Base-by-base conservation (phyloP, 257 asterid species). In the Asclepias syriaca region DNA sequence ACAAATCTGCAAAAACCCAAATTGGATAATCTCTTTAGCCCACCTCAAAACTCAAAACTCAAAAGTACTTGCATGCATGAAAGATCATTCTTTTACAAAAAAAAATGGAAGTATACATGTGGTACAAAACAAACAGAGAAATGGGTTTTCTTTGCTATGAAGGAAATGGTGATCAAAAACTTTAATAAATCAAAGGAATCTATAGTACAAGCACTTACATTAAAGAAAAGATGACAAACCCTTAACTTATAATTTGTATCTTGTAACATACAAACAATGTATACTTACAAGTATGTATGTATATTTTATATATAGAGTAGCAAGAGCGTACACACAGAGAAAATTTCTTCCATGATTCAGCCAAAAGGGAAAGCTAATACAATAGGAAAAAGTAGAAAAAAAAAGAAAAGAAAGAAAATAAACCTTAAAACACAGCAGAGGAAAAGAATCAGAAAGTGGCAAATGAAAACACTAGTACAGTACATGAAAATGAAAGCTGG, bases 151-250 rank as follows among this genome's bases (percentile, higher is more conserved):
- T 66, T 66, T 46, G 58, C 56, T 22, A 24, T 12, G 57, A 66
- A 66, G 58, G 40, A 45, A 46, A 66, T 66, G 40, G 55, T 66
- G 53, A 45, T 66, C 56, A 66, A 66, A 66, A 66, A 55, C 53
- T 7, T 32, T 3, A 65, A 39, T 29, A 29, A 29, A 43, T 7
- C 6, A 43, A 18, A 45, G 19, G 18, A 43, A 40, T 40, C 39
- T 40, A 43, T 46, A 43, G 66, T 61, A 61, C 66, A 61, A 61
- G 22, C 66, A 61, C 66, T 57, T 32, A 7, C 13, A 14, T 29
- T 32, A 61, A 7, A 29, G 45, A 61, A 61, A 61, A 32, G 66
- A 1, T 24, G 66, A 32, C 9, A 32, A 32, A 12, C 34, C 46
- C 66, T 15, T 13, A 1, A 14, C 46, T 13, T 14, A 29, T 0